phyloP scores from a whole-genome alignment of 139 green algal genomes.

The Micromonas commoda region DNA sequence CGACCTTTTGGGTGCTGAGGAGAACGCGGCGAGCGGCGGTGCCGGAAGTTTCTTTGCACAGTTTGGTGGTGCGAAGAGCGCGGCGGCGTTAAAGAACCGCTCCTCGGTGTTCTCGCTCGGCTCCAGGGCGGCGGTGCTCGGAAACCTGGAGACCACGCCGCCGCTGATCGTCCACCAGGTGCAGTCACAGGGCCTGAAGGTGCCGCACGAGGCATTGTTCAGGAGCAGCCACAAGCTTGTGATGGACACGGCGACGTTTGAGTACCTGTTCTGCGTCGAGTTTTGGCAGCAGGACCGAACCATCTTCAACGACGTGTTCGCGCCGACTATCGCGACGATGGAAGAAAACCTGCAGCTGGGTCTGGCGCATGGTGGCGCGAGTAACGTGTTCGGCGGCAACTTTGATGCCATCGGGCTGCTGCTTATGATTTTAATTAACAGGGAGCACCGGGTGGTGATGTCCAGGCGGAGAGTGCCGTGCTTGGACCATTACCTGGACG shows the following conservation, averaged over 20 bases:
- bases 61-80: not conserved
- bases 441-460: constrained; percentile 71
- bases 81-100: not conserved
- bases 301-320: constrained; percentile 62
- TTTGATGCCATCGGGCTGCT: constrained; percentile 76
- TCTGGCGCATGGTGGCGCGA: not conserved
- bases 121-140: constrained; percentile 62
- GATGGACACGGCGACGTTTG: constrained; percentile 79
- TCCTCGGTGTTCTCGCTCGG: constrained; percentile 36
- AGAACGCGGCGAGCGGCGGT: too few relatives aligned
- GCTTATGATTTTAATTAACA: constrained; percentile 91
- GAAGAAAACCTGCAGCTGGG: constrained; percentile 34
- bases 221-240: constrained; percentile 86
- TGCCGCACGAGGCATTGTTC: constrained; percentile 85
- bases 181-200: constrained; percentile 56
- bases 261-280: constrained; percentile 87
- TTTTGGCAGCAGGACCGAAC: constrained; percentile 79
- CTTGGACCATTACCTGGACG: constrained; percentile 88
- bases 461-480: constrained; percentile 59
- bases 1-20: constrained; percentile 25
- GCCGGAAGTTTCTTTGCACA: too few relatives aligned
- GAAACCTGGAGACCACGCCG: constrained; percentile 62
- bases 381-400: not conserved
- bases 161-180: constrained; percentile 81
- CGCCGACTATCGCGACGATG: constrained; percentile 33